Evolutionary conservation across 1,139 yeast genomes (phyloP), one percentile per base, ranked within the genome.

Genomic region (Ogataea hybrid): DNA sequence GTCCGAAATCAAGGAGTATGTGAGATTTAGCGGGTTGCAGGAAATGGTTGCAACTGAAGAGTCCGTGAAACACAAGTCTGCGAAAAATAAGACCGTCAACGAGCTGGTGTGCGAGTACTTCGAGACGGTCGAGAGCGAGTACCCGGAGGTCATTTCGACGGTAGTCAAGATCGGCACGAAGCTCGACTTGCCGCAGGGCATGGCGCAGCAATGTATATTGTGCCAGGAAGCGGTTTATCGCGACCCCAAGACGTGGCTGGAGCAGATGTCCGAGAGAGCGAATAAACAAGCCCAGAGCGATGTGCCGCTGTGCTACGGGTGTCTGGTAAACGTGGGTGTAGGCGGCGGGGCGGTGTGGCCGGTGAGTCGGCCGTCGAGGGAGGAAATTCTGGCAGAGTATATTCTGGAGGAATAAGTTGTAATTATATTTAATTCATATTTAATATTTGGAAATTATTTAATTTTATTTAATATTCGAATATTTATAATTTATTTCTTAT

Each of bases 131-230:
- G 96, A 89, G 56, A 69, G 77, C 8, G 95, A 85, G 6, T 90
- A 89, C 57, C 88, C 96, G 0, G 88, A 95, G 39, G 88, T 94
- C 4, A 92, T 94, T 2, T 84, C 97, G 0, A 90, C 98, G 0
- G 97, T 92, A 15, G 90, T 89, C 10, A 81, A 87, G 50, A 90
- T 96, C 0, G 96, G 95, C 9, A 82, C 81, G 39, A 90, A 92
- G 61, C 66, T 92, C 38, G 79, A 78, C 1, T 73, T 74, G 8
- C 88, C 87, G 3, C 22, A 18, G 14, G 22, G 40, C 20, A 31
- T 30, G 3, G 25, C 35, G 11, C 22, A 35, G 10, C 14, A n/a
- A 4, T 85, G 94, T 61, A 64, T 65, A 29, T 56, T 81, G 1
- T 84, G 90, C 60, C 71, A 71, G 8, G 68, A 64, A 20, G 64